phyloP scores from a whole-genome alignment of 2,329 filamentous ascomycete genomes.

The Aspergillus sp. region DNA sequence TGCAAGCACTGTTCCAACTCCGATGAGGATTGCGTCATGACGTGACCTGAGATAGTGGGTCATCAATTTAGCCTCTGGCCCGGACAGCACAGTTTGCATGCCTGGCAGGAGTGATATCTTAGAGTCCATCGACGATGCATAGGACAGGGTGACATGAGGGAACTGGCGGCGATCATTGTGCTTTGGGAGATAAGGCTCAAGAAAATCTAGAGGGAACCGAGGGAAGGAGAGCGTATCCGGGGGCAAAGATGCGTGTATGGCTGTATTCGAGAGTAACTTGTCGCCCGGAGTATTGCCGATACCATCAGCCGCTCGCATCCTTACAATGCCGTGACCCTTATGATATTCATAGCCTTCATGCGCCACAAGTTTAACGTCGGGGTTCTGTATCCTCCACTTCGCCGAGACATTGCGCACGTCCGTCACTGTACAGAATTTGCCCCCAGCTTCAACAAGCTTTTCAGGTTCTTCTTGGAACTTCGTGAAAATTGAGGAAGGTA shows the following conservation, averaged over 20 bases:
- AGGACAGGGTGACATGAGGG: conserved; percentile 76
- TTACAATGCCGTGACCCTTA: conserved; percentile 47
- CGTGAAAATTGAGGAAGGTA: conserved; percentile 52
- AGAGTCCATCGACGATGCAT: conserved; percentile 86
- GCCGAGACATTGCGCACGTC: conserved; percentile 53
- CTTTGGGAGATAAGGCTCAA: conserved; percentile 56
- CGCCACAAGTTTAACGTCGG: conserved; percentile 44
- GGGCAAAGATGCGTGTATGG: conserved; percentile 28
- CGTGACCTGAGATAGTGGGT: conserved; percentile 83
- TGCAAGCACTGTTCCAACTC: conserved; percentile 78
- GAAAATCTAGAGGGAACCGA: conserved; percentile 46
- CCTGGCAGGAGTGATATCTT: conserved; percentile 75
- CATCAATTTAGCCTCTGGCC: conserved; percentile 82
- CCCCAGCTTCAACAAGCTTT: conserved; percentile 48
- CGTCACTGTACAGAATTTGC: conserved; percentile 49
- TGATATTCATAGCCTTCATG: conserved; percentile 50
- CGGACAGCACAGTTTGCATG: conserved; percentile 79
- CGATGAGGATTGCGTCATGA: conserved; percentile 83
- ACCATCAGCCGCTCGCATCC: conserved; percentile 25
- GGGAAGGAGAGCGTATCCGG: conserved; percentile 51
- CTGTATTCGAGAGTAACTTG: conserved; percentile 14
- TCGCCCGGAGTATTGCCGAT: conserved; percentile 13
- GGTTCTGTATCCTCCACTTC: conserved; percentile 51
- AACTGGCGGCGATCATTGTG: conserved; percentile 36
- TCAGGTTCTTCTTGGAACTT: conserved; percentile 50